Base-by-base conservation (phyloP, 345 rosid genomes). In the Hibiscus syriacus region DNA sequence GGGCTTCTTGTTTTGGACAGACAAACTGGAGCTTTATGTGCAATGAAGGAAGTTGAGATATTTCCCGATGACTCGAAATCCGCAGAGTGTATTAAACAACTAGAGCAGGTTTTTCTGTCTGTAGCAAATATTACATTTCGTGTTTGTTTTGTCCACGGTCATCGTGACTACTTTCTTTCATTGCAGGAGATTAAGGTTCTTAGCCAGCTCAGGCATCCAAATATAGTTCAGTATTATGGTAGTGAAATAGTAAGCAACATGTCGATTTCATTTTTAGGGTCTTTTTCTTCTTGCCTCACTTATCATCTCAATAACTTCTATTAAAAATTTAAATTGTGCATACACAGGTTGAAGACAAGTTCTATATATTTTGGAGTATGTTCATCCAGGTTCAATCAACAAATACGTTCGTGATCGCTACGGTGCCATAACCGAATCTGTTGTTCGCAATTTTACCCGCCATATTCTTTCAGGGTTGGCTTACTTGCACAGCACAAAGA, bases 201-300 rank as follows among this genome's bases (percentile, higher is more conserved):
- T 71, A 89, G 96, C 85, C 87, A 83, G 34, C 83, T 94, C 70
- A 89, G 91, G 74, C 99, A 94, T 80, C 96, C 87, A 26, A 94
- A 94, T 75, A 94, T 91, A 69, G 99, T 94, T 79, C 99, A 91
- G 82, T 94, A 94, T 75, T 89, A 87, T 73, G 99, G 99, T 57
- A 94, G 99, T 78, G 99, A 91, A 82, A 89, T 78, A 76, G 99
- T 94, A 72, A 85, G 99, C 84, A 69, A 63, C 50, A 52, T 66
- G 70, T 56, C 74, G 55, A 68, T 63, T 77, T 60, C 64, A 5
- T 36, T 19, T 39, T 61, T 22, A 20, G 25, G 55, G 23, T 30
- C 46, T 39, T 23, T 53, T 59, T 20, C 38, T 20, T 13, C n/a
- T 48, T 3, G 30, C 32, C 41, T 7, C 45, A 6, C 27, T 32